These are phyloP conservation scores for Capillidium heterosporum DNA, from an alignment of 371 early-diverging fungal species.

Conservation along the genomic window DNA sequence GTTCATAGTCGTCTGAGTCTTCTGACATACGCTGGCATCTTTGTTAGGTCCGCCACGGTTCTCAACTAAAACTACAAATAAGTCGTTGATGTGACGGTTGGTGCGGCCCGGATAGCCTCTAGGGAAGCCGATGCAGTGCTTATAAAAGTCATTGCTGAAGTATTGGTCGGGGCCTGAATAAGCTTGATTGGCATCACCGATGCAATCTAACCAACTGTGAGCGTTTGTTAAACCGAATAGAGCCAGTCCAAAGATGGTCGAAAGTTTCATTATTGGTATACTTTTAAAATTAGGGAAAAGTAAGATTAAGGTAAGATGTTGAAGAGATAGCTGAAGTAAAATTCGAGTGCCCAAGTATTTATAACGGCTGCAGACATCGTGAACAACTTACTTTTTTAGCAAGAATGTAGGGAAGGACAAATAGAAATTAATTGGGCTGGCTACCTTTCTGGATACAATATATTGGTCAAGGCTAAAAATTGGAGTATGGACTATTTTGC, in stretches of 20 bases:
- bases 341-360: no score
- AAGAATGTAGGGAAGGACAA: no score
- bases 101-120: conserved; percentile 26
- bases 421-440: no score
- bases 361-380: no score
- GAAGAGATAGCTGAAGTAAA: no score
- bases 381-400: no score
- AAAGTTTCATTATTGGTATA: no score
- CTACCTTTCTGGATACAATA: no score
- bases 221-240: conserved; percentile 12
- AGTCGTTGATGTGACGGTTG: conserved; percentile 18
- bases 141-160: conserved; percentile 8
- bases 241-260: not conserved
- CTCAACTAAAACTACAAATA: conserved; percentile 23
- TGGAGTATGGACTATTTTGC: no score
- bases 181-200: conserved; percentile 9
- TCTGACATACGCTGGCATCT: conserved; percentile 21
- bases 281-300: no score
- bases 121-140: conserved; percentile 20
- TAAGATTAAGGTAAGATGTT: no score
- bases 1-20: conserved; percentile 11
- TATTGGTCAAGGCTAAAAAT: no score
- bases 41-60: conserved; percentile 13
- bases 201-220: conserved; percentile 34
- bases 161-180: conserved; percentile 2